These are phyloP conservation scores for Lasiosphaeria hispida DNA, from an alignment of 495 filamentous ascomycete species.

Conservation along the genomic window DNA sequence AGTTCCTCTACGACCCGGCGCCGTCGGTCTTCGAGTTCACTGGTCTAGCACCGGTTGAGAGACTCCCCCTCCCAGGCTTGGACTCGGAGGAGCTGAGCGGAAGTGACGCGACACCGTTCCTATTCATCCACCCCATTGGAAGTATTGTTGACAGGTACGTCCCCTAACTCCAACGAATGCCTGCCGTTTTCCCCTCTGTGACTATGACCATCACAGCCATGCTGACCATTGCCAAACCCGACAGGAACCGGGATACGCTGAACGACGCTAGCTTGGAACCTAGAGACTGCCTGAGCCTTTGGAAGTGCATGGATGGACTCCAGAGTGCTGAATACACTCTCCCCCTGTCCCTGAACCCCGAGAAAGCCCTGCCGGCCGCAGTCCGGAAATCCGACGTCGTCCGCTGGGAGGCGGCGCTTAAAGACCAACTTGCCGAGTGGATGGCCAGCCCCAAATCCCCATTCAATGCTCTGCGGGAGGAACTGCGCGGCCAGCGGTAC, in stretches of 20 bases:
- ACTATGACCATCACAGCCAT: no score
- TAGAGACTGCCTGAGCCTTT: conserved; percentile 65
- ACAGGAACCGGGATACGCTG: conserved; percentile 51
- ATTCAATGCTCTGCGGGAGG: conserved; percentile 52
- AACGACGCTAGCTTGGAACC: conserved; percentile 65
- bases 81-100: conserved; percentile 46
- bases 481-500: conserved; percentile 31
- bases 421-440: conserved; percentile 57
- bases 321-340: conserved; percentile 48
- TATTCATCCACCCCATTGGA: conserved; percentile 65
- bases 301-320: conserved; percentile 55
- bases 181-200: no score
- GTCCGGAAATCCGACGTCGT: conserved; percentile 62
- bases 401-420: conserved; percentile 62
- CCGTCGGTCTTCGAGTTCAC: conserved; percentile 54
- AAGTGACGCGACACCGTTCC: conserved; percentile 45
- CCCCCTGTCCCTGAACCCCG: conserved; percentile 46
- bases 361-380: conserved; percentile 33
- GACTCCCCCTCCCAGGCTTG: conserved; percentile 34
- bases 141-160: conserved; percentile 60
- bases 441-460: conserved; percentile 58
- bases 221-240: no score
- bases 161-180: no score
- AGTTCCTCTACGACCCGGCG: conserved; percentile 57
- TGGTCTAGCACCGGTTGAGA: conserved; percentile 42